These are phyloP conservation scores for Calonectria pseudoturangicola DNA, from an alignment of 2,329 filamentous ascomycete genomes.

Conservation along the genomic window DNA sequence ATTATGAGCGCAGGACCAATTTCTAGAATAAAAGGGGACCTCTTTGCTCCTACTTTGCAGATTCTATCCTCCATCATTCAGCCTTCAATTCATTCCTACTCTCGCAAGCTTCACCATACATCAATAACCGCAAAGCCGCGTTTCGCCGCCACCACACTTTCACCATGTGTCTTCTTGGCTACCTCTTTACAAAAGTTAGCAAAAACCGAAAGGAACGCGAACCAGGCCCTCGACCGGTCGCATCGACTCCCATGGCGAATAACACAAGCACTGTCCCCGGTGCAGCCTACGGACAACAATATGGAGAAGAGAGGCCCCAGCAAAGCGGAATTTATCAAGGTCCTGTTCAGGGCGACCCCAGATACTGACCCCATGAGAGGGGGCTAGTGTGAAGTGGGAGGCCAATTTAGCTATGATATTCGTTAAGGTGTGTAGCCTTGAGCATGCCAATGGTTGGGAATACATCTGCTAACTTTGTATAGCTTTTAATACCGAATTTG, in stretches of 20 bases:
- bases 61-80: no score
- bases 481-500: neutral
- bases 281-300: neutral
- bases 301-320: neutral
- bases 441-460: neutral
- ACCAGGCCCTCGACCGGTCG: neutral
- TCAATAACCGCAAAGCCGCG: neutral
- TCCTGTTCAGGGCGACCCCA: neutral
- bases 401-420: neutral
- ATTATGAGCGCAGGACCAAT: neutral
- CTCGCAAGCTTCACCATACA: neutral
- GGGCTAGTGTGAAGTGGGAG: neutral
- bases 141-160: neutral
- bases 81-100: neutral
- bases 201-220: neutral
- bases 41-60: neutral
- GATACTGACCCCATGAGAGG: neutral
- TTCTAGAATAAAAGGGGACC: neutral
- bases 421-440: neutral
- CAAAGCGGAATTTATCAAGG: neutral
- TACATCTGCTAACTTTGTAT: neutral
- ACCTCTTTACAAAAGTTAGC: neutral
- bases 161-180: conserved; percentile 5
- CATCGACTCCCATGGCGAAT: neutral
- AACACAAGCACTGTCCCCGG: neutral